Conservation (phyloP, 2,329 filamentous ascomycete species). For the Aspergillus oerlinghausenensis region DNA sequence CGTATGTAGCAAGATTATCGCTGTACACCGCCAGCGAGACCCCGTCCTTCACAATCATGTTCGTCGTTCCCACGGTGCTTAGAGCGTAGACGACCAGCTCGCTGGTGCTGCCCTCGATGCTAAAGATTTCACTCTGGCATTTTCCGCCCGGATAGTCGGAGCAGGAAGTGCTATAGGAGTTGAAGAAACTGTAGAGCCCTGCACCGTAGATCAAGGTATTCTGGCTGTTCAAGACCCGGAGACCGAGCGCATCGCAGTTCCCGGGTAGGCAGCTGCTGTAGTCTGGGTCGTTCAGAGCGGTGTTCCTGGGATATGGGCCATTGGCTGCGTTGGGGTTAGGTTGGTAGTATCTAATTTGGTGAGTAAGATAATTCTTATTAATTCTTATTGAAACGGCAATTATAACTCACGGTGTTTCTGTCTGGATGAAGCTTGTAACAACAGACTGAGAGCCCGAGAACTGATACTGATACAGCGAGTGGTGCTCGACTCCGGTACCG, state of each 20-base stretch:
- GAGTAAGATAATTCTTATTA: not conserved
- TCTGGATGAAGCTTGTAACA: conserved; percentile 34
- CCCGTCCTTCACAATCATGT: conserved; percentile 45
- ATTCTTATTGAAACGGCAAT: not conserved
- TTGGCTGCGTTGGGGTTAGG: conserved; percentile 32
- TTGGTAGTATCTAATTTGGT: conserved; percentile 32
- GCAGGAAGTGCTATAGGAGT: conserved; percentile 47
- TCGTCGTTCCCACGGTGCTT: conserved; percentile 44
- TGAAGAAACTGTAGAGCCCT: conserved; percentile 53
- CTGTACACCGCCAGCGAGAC: conserved; percentile 39
- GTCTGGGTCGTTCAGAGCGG: conserved; percentile 31
- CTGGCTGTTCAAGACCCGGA: conserved; percentile 44
- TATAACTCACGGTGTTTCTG: conserved; percentile 31
- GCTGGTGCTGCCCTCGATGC: conserved; percentile 39
- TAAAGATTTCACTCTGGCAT: conserved; percentile 49
- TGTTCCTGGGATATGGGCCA: conserved; percentile 28
- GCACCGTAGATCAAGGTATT: conserved; percentile 48
- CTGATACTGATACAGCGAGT: conserved; percentile 47
- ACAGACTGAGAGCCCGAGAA: conserved; percentile 35
- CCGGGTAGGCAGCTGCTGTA: conserved; percentile 28
- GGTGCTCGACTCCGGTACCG: conserved; percentile 45
- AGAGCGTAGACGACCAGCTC: conserved; percentile 42
- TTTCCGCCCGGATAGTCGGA: conserved; percentile 34
- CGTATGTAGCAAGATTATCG: conserved; percentile 46
- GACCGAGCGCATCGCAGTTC: conserved; percentile 44